Evolutionary conservation across 1,139 yeast genomes (phyloP), one percentile per base, ranked within the genome.

Genomic region (Blastobotrys ciferrii): DNA sequence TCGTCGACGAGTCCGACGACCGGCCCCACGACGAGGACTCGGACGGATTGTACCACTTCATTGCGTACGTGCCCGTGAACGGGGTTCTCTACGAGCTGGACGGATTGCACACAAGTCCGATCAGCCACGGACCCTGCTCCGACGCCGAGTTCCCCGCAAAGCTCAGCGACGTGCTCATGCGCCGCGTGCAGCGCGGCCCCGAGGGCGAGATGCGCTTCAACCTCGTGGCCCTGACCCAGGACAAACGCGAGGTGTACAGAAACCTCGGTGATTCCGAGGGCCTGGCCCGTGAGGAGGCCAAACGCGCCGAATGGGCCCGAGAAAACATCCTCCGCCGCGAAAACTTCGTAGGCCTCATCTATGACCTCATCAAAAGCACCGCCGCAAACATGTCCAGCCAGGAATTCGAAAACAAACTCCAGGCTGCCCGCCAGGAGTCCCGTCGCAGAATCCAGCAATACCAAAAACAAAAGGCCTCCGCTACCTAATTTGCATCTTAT

Each of bases 21-120:
- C 44, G 50, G 18, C 49, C 47, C 9, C 61, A 56, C 5, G 66
- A 60, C 35, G 68, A 63, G 41, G 74, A 74, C 35, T 67, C 76
- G 50, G 81, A 78, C 54, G 86, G 82, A 1, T 57, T 81, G 13
- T 84, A 74, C 65, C 89, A 83, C 60, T 83, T 81, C 57, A 71
- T 82, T 35, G 83, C 87, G 0, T 84, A 78, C 59, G 59, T 65
- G 11, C 73, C 72, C 32, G 65, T 69, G 39, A 64, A 75, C 50
- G 81, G 77, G 18, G 62, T 64, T 38, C 69, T 83, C n/a, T 80
- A 80, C 60, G 89, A 84, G 58, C 68, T 83, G 45, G 89, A 83
- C 59, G 89, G 89, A 1, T 70, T 83, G 46, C 80, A 78, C 52
- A 70, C 68, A n/a, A 73, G 64, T 47, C 87, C 88, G 0, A 80